Conservation (phyloP, 129 eudicot genomes). For the Escallonia herrerae region DNA sequence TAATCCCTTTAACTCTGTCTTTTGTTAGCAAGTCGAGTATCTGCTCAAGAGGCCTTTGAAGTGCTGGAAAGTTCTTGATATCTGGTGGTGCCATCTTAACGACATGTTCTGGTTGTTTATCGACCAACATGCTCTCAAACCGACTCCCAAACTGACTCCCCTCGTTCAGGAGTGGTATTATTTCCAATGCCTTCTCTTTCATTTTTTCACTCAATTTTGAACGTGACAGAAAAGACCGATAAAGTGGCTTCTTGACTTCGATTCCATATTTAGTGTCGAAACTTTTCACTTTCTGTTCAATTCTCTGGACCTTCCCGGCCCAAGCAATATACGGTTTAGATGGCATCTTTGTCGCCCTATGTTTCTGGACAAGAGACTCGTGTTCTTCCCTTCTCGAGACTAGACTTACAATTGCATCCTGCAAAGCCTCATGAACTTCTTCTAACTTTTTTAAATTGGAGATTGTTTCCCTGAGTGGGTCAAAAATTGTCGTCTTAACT, state of each 20-base stretch:
- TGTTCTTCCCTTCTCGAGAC: slow-evolving; percentile 9
- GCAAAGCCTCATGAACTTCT: neutral
- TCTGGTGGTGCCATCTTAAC: slow-evolving; percentile 18
- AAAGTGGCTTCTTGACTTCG: neutral
- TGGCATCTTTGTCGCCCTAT: slow-evolving; percentile 8
- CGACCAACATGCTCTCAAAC: slow-evolving; percentile 8
- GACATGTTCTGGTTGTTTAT: slow-evolving; percentile 17
- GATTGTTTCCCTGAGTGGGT: too few relatives aligned
- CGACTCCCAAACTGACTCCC: neutral
- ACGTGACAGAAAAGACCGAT: neutral
- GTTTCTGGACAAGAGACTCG: neutral
- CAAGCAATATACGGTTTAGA: slow-evolving; percentile 12
- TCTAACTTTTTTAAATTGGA: slow-evolving; percentile 9
- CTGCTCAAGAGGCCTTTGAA: slow-evolving; percentile 12
- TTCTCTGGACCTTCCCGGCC: neutral
- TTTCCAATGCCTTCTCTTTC: neutral
- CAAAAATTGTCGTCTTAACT: too few relatives aligned
- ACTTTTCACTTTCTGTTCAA: slow-evolving; percentile 4
- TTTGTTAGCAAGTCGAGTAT: slow-evolving; percentile 8
- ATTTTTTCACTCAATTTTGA: slow-evolving; percentile 9
- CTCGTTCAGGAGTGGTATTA: slow-evolving; percentile 11
- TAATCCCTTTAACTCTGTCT: slow-evolving; percentile 16
- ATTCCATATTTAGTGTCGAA: neutral
- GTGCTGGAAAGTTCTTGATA: slow-evolving; percentile 17
- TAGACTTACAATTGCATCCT: slow-evolving; percentile 7